Evolutionary conservation across 1,284 basidiomycete species (phyloP).

Genomic region (Papiliotrema laurentii): DNA sequence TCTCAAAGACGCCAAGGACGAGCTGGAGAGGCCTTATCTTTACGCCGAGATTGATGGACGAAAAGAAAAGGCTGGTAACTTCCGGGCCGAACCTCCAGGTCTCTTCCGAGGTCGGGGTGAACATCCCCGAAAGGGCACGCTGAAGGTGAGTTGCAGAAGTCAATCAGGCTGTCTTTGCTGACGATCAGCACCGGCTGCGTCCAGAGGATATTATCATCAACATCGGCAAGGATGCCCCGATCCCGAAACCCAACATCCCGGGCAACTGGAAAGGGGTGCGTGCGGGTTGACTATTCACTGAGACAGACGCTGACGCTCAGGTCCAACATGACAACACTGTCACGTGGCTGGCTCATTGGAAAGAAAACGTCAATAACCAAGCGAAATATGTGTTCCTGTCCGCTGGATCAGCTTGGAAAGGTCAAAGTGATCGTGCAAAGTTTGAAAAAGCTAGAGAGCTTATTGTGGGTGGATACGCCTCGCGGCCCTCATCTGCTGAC

Average conservation of each 20-base stretch:
- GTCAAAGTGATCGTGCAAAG: constrained; percentile 91
- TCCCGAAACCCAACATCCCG: constrained; percentile 79
- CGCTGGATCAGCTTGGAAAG: constrained; percentile 88
- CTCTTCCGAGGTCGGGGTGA: constrained; percentile 96
- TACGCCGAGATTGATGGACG: constrained; percentile 86
- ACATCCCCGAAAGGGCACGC: constrained; percentile 93
- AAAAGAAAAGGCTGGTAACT: constrained; percentile 97
- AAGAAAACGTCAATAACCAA: constrained; percentile 86
- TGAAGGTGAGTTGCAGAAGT: constrained; percentile 66
- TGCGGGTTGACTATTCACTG: not conserved
- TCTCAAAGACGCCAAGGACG: constrained; percentile 77
- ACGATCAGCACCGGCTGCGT: constrained; percentile 66
- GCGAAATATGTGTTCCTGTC: constrained; percentile 96
- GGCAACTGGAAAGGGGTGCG: constrained; percentile 69
- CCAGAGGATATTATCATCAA: constrained; percentile 95
- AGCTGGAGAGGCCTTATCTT: constrained; percentile 76
- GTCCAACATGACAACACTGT: constrained; percentile 88
- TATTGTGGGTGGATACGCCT: constrained; percentile 58
- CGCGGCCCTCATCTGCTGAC: not conserved
- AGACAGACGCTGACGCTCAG: constrained; percentile 17
- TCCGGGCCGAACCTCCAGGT: constrained; percentile 95
- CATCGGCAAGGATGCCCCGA: constrained; percentile 67
- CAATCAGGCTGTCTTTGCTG: constrained; percentile 10
- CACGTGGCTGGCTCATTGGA: constrained; percentile 97
- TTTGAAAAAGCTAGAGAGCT: constrained; percentile 94